These are phyloP conservation scores for Ceratocystis destructans DNA, from an alignment of 2,329 filamentous ascomycete species.

Conservation along the genomic window DNA sequence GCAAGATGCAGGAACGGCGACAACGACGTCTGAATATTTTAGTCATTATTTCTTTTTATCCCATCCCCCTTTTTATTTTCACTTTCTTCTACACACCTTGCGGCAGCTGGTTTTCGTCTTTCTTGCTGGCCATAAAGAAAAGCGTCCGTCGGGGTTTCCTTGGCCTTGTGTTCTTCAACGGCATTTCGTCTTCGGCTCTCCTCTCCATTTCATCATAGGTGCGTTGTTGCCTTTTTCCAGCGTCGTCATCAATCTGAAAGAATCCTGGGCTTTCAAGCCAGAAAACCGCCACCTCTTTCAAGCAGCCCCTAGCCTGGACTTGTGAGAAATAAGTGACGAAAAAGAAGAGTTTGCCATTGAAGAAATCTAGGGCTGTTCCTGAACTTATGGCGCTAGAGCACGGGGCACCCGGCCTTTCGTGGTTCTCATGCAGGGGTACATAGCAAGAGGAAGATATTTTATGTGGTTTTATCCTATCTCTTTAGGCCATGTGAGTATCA, in stretches of 20 bases:
- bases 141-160: too few relatives aligned
- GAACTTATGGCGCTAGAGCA: background rate
- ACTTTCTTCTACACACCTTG: background rate
- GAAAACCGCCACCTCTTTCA: background rate
- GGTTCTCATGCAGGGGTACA: conserved; percentile 2
- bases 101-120: background rate
- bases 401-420: background rate
- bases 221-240: background rate
- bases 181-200: background rate
- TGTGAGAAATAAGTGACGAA: background rate
- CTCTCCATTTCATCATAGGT: background rate
- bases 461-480: background rate
- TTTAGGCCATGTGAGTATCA: too few relatives aligned
- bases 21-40: background rate
- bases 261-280: background rate
- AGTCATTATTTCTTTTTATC: background rate
- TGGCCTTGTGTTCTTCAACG: background rate
- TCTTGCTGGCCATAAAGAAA: background rate
- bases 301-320: too few relatives aligned
- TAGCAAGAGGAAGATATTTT: background rate
- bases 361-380: conserved; percentile 1
- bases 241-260: background rate
- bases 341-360: background rate
- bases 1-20: background rate
- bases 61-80: background rate